Base-by-base conservation (phyloP, 352 stramenopile genomes). In the Globisporangium takayamanum region DNA sequence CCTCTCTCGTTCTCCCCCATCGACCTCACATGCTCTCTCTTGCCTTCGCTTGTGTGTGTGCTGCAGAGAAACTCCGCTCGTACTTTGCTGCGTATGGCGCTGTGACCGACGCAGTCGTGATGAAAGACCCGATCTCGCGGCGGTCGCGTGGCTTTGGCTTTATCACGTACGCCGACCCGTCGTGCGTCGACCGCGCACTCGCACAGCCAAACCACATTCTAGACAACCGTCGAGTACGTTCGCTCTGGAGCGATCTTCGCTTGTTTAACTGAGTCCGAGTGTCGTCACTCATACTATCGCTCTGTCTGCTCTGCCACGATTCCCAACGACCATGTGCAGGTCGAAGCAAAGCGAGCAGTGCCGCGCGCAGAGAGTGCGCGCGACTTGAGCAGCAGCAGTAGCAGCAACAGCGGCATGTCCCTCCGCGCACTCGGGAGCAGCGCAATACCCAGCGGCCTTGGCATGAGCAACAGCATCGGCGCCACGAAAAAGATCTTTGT, bases 401-500 rank as follows among this genome's bases (percentile, higher is more conserved):
- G 60, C 44, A 49, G 18, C 44, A 49, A 57, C 64, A 78, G 65
- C 50, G 36, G 51, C 51, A 42, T 56, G 33, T 77, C 68, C 14
- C 80, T 74, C 6, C 87, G 67, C 65, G 76, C 80, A 58, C 69
- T 74, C 25, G 72, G 65, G 12, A 85, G 64, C 46, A 78, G 53
- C 65, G 67, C 70, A 53, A 74, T 88, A 63, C 74, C 80, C 44
- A 89, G 63, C 46, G 73, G 57, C 44, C 26, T 74, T 20, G 84
- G 64, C 54, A 69, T 76, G 14, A 78, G 61, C 55, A 88, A 72
- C 69, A 67, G 73, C 26, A 68, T 84, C n/a, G 87, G 83, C 25
- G 79, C 81, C 37, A 95, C 83, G 22, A 94, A 94, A 66, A 95
- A 97, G 68, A 97, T 97, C 50, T 97, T 97, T 64, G 89, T 97